Conservation (phyloP, 139 green algal species). For the Diplosphaera chodatii region DNA sequence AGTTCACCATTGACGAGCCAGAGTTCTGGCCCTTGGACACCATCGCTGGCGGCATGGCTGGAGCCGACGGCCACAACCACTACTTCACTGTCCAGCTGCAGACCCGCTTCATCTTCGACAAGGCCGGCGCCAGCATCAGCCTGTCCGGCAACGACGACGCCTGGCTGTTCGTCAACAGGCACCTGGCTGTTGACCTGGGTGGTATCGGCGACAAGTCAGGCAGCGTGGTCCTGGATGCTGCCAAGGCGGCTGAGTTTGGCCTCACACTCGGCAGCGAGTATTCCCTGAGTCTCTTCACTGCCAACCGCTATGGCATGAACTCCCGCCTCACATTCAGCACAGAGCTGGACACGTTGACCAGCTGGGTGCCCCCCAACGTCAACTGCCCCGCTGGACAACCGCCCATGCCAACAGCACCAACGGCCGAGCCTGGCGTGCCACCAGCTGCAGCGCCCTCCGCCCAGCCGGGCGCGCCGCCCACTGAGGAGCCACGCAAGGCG, state of each 20-base stretch:
- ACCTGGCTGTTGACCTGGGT: neutral
- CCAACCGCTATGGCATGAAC: neutral
- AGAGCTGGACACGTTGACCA: neutral
- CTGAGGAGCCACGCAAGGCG: no score
- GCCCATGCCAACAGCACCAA: neutral
- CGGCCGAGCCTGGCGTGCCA: neutral
- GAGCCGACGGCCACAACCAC: neutral
- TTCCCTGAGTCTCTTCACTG: neutral
- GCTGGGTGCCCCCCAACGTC: neutral
- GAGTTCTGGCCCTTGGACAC: neutral
- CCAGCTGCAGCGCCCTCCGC: neutral
- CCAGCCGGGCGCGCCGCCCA: no score
- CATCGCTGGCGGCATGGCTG: neutral
- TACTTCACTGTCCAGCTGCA: neutral
- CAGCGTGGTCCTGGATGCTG: neutral
- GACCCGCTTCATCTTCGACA: neutral
- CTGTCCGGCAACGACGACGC: neutral
- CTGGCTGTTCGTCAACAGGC: neutral
- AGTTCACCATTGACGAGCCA: neutral
- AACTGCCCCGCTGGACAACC: neutral
- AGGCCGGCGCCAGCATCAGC: neutral
- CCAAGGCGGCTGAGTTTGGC: neutral
- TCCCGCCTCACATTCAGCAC: neutral
- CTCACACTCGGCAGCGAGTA: neutral
- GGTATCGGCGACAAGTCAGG: neutral